Conservation (phyloP, 805 yeast species). For the Ogataea zsoltii region DNA sequence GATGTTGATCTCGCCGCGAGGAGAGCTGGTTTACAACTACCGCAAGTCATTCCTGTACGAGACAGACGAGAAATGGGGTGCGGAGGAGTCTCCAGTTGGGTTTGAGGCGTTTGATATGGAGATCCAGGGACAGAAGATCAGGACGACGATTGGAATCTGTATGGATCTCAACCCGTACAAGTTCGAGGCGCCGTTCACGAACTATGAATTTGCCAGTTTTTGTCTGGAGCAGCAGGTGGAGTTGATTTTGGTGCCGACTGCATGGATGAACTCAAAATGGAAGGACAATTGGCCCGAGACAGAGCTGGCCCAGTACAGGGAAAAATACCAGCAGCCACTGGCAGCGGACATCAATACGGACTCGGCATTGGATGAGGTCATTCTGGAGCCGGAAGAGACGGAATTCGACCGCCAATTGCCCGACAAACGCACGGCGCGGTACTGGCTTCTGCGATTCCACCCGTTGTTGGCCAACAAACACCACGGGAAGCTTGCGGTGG, state of each 20-base stretch:
- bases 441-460: constrained; percentile 69
- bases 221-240: constrained; percentile 50
- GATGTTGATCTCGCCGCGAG: constrained; percentile 57
- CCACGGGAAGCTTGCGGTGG: constrained; percentile 39
- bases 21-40: constrained; percentile 63
- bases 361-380: constrained; percentile 2
- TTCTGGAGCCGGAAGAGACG: constrained; percentile 8
- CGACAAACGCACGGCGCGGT: constrained; percentile 37
- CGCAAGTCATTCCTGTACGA: constrained; percentile 75
- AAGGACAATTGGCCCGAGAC: constrained; percentile 25
- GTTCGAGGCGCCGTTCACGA: constrained; percentile 75
- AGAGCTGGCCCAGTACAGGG: constrained; percentile 20
- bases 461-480: constrained; percentile 28
- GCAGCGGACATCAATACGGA: constrained; percentile 24
- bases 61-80: constrained; percentile 82
- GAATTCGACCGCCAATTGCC: constrained; percentile 16
- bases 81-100: constrained; percentile 62
- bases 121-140: constrained; percentile 34
- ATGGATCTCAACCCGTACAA: constrained; percentile 92
- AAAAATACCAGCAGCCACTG: constrained; percentile 19
- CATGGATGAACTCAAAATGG: constrained; percentile 68
- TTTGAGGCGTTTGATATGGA: constrained; percentile 53
- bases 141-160: constrained; percentile 77
- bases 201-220: constrained; percentile 66
- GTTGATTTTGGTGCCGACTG: constrained; percentile 77